Evolutionary conservation across 371 early-diverging fungal species (phyloP), one percentile per base, ranked within the genome.

Genomic region (Mortierella sp.): DNA sequence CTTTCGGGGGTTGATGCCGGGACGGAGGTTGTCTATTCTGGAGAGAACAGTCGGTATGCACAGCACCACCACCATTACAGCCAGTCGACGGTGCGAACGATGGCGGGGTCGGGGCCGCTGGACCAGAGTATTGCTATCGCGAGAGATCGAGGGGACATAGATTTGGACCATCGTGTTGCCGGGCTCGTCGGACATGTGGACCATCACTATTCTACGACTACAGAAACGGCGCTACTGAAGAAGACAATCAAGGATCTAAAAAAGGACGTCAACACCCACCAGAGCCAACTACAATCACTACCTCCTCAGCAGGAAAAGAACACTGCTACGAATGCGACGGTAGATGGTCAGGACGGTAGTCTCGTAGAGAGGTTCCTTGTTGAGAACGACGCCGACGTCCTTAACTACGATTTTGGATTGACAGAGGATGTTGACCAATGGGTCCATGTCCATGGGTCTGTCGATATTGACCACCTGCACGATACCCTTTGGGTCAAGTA

Each of bases 1-100:
- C n/a, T 75, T 18, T 84, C 81, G 27, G 84, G 84, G 3, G 58
- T 84, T 21, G 84, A 84, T 38, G 73, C 78, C 4, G 84, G 84
- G 35, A 72, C 35, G 1, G 78, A 77, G n/a, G 80, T 84, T 0
- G 78, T 84, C 2, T 84, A 84, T 49, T 76, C 75, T 38, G 83
- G 83, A 4, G 77, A 82, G 60, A 78, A 78, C 60, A 71, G 82
- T 27, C 56, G 21, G 14, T 46, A 46, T 54, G 21, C 65, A 6
- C 51, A 49, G 5, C 56, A 35, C 2, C 71, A 38, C n/a, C 58
- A 24, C 14, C 70, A 32, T 21, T 71, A 58, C 35, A 46, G 1
- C 32, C 55, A n/a, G 27, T 56, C 46, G n/a, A 48, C 72, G 12
- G 4, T 29, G 48, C 63, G 16, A 29, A 18, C 71, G 24, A 73